phyloP scores from a whole-genome alignment of 2,329 filamentous ascomycete genomes.

The Arthroderma sp. region DNA sequence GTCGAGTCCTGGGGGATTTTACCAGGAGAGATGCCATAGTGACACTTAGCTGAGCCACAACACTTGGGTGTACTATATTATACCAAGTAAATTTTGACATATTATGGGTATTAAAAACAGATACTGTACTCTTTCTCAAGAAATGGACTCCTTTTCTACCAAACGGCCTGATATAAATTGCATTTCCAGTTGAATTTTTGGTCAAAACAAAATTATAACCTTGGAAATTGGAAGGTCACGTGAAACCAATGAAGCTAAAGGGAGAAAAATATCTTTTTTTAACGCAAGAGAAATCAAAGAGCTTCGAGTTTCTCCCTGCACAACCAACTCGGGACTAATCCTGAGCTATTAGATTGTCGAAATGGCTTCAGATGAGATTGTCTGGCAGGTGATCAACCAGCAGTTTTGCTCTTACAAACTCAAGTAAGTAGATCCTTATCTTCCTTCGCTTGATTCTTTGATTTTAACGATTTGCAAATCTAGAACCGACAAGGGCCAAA shows the following conservation, averaged over 20 bases:
- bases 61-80: background rate
- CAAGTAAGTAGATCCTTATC: conserved; percentile 46
- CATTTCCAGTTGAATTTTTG: no score
- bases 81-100: no score
- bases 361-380: conserved; percentile 90
- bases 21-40: background rate
- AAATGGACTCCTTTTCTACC: no score
- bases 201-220: no score
- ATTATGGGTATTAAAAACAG: no score
- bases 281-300: background rate
- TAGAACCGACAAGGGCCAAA: conserved; percentile 73
- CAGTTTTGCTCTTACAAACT: conserved; percentile 93
- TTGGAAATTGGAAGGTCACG: background rate
- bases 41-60: background rate
- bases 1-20: background rate
- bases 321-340: background rate
- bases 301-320: background rate
- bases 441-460: background rate
- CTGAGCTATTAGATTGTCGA: conserved; percentile 5
- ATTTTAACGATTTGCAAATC: conserved; percentile 8
- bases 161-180: no score
- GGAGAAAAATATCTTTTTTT: background rate
- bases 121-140: no score
- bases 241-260: background rate
- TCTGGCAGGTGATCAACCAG: conserved; percentile 95